Conservation (phyloP, 1,284 basidiomycete genomes). For the Leccinum holopus region DNA sequence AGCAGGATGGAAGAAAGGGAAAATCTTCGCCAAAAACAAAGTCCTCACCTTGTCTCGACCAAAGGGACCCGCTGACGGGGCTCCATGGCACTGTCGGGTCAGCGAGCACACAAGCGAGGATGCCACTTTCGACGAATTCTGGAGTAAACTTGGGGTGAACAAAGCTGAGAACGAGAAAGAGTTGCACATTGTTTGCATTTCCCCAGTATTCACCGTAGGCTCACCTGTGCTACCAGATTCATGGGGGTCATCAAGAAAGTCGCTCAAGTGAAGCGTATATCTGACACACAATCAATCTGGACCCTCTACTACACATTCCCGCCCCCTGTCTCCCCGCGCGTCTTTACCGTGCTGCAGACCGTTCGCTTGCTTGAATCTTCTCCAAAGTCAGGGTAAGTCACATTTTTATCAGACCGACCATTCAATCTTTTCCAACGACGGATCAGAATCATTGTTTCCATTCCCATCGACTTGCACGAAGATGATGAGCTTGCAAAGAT, state of each 20-base stretch:
- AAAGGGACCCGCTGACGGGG: conserved; percentile 53
- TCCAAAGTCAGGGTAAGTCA: conserved; percentile 54
- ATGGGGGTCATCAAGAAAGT: conserved; percentile 65
- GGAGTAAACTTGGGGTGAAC: conserved; percentile 62
- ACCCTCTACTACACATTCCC: conserved; percentile 69
- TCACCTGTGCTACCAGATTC: conserved; percentile 45
- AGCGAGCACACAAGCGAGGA: conserved; percentile 65
- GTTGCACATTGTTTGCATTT: conserved; percentile 35
- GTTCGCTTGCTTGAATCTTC: conserved; percentile 48
- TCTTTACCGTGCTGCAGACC: conserved; percentile 73
- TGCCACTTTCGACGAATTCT: conserved; percentile 68
- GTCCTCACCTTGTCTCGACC: conserved; percentile 56
- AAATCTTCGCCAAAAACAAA: conserved; percentile 49
- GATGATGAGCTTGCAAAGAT: conserved; percentile 57
- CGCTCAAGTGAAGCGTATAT: conserved; percentile 59
- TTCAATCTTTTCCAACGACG: neutral
- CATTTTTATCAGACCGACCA: neutral
- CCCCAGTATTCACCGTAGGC: neutral
- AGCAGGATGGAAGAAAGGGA: conserved; percentile 63
- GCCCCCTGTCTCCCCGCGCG: conserved; percentile 65
- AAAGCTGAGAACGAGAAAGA: conserved; percentile 68
- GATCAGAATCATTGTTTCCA: conserved; percentile 61
- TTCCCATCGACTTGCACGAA: conserved; percentile 63
- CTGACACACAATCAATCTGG: conserved; percentile 66
- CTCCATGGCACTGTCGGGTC: conserved; percentile 64